These are phyloP conservation scores for Nannochloropsis oceanica DNA, from an alignment of 108 stramenopile genomes.

Conservation along the genomic window DNA sequence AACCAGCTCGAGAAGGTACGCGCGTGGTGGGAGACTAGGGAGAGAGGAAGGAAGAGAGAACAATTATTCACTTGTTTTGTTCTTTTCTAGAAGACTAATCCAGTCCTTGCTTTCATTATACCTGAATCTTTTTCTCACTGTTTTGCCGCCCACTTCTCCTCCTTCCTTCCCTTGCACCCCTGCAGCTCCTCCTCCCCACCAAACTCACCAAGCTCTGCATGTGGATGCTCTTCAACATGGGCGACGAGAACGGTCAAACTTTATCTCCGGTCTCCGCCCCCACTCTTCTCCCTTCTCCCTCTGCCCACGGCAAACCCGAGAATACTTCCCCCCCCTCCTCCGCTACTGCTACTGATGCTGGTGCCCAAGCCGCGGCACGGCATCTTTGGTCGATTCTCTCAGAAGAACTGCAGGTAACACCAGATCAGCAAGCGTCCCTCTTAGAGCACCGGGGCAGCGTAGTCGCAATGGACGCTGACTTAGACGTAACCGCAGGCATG, in stretches of 20 bases:
- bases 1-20: not conserved
- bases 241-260: not conserved
- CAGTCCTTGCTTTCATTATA: not conserved
- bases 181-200: constrained; percentile 59
- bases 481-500: constrained; percentile 41
- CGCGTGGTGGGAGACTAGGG: not conserved
- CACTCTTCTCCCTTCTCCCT: not conserved
- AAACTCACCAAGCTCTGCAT: constrained; percentile 56
- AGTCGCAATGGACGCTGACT: constrained; percentile 47
- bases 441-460: constrained; percentile 3
- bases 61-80: not conserved
- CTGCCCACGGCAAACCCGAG: not conserved
- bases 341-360: constrained; percentile 27
- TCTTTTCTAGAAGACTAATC: not conserved
- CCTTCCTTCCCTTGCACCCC: constrained; percentile 36
- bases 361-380: constrained; percentile 30
- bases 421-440: constrained; percentile 50
- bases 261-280: not conserved
- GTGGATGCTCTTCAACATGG: constrained; percentile 44
- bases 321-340: constrained; percentile 1
- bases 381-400: constrained; percentile 52
- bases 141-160: not conserved
- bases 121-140: not conserved
- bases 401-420: constrained; percentile 50
- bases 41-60: not conserved